Percentiles rank a stretch among this genome's conserved stretches.
These are phyloP conservation scores for Lodderomyces orthopsilosis DNA, from an alignment of 1,139 yeast species.

Conservation along the genomic window DNA sequence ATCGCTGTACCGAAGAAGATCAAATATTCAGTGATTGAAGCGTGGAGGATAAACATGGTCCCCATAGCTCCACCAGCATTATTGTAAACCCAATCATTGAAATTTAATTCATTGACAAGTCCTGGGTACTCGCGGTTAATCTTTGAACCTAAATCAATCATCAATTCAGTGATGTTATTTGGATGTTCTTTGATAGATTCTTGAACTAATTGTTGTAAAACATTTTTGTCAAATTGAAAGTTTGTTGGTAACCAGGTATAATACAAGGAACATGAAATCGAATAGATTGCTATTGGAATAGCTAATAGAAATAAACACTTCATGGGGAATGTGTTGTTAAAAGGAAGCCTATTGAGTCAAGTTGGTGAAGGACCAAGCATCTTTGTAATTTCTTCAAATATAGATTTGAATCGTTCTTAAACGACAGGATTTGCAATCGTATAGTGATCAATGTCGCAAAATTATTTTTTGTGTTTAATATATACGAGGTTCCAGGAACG, in stretches of 20 bases:
- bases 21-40: slow-evolving; percentile 89
- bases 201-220: slow-evolving; percentile 46
- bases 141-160: slow-evolving; percentile 58
- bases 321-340: background rate
- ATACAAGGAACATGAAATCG: slow-evolving; percentile 41
- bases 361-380: background rate
- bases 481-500: background rate
- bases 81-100: slow-evolving; percentile 91
- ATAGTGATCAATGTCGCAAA: background rate
- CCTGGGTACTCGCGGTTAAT: slow-evolving; percentile 61
- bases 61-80: slow-evolving; percentile 99
- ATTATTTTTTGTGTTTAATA: background rate
- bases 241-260: slow-evolving; percentile 64
- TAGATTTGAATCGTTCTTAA: background rate
- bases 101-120: slow-evolving; percentile 62
- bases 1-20: slow-evolving; percentile 84
- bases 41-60: slow-evolving; percentile 89
- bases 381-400: background rate
- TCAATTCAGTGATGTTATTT: slow-evolving; percentile 57
- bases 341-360: background rate
- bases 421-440: background rate
- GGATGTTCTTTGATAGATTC: slow-evolving; percentile 52
- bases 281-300: slow-evolving; percentile 27
- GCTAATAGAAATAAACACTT: slow-evolving; percentile 17
- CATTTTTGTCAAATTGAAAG: slow-evolving; percentile 56